Base-by-base conservation (phyloP, 2,329 filamentous ascomycete species). In the Botrytis sinoallii region DNA sequence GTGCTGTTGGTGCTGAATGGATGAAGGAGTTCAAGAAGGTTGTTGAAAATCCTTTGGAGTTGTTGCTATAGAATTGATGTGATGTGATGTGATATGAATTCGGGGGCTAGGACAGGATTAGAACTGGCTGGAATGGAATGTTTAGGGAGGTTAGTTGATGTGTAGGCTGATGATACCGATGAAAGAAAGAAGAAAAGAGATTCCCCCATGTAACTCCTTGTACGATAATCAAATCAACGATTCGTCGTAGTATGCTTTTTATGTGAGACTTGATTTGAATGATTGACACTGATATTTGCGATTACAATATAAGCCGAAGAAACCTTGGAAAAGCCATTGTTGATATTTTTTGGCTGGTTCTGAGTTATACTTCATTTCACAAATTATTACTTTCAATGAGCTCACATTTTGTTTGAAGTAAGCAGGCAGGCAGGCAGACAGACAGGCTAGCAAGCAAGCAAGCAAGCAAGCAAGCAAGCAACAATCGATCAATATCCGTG, bases 21-120 rank as follows among this genome's bases (percentile, higher is more conserved):
- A 94, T 99, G 85, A 91, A 90, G 84, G 96, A 97, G 87, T 87
- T 99, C 84, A 99, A 99, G 92, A 95, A 95, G 89, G 93, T 94
- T 71, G 87, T 99, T 75, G 96, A 99, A 91, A 98, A 97, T 89
- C 96, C 96, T 78, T 88, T 99, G 79, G 93, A 97, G 87, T 88
- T 99, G 79, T 87, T 99, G 83, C 88, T 99, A 84, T 99, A 76
- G 77, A 67, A 57, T 57, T 57, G 52, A 42, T 70, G n/a, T 65
- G 32, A 57, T 55, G 60, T 64, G 70, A 73, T 32, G 25, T 69
- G 52, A 69, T 61, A 73, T 60, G 52, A 73, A 69, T 44, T 59
- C 48, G 66, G 59, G 20, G 70, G 66, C 1, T 29, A 29, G 25
- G 48, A 38, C 25, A 42, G 48, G 48, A 29, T 57, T 40, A 63